Percentiles rank a stretch among this genome's conserved stretches.
phyloP scores from a whole-genome alignment of 495 filamentous ascomycete genomes.

The Aspergillus taichungensis region DNA sequence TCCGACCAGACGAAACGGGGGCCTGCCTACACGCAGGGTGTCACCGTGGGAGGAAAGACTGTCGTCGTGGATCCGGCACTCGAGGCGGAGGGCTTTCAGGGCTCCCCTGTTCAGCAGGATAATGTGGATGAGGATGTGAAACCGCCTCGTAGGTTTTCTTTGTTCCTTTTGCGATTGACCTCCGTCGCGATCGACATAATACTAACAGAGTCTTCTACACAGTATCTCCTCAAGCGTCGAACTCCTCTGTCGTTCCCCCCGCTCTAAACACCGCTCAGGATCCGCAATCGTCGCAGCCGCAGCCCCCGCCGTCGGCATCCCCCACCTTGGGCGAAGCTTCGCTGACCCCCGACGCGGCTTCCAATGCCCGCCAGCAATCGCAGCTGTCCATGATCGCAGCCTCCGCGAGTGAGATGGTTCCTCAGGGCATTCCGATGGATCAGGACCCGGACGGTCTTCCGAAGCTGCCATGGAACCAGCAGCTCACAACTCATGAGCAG shows the following conservation, averaged over 20 bases:
- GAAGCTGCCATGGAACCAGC: constrained; percentile 34
- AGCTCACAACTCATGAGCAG: constrained; percentile 36
- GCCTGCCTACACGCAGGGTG: constrained; percentile 34
- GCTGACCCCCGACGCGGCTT: constrained; percentile 29
- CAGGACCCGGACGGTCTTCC: constrained; percentile 29
- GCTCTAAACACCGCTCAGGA: constrained; percentile 24
- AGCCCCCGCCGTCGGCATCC: constrained; percentile 30
- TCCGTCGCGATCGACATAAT: neutral
- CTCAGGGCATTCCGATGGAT: constrained; percentile 34
- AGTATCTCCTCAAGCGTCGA: constrained; percentile 26
- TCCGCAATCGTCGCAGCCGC: neutral
- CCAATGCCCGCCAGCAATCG: constrained; percentile 34
- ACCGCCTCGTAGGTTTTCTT: constrained; percentile 17
- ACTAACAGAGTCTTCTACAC: constrained; percentile 12
- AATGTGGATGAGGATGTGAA: constrained; percentile 23
- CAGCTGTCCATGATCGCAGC: constrained; percentile 43
- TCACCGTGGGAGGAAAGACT: constrained; percentile 40
- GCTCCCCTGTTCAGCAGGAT: constrained; percentile 19
- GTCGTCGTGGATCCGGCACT: constrained; percentile 40
- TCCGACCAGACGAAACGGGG: constrained; percentile 37
- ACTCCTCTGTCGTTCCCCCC: constrained; percentile 23
- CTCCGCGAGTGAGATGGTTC: constrained; percentile 41
- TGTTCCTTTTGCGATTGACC: neutral
- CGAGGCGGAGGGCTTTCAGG: constrained; percentile 38
- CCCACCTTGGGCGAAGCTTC: constrained; percentile 32